Conservation (phyloP, 768 basidiomycete species). For the Auricularia sp. region DNA sequence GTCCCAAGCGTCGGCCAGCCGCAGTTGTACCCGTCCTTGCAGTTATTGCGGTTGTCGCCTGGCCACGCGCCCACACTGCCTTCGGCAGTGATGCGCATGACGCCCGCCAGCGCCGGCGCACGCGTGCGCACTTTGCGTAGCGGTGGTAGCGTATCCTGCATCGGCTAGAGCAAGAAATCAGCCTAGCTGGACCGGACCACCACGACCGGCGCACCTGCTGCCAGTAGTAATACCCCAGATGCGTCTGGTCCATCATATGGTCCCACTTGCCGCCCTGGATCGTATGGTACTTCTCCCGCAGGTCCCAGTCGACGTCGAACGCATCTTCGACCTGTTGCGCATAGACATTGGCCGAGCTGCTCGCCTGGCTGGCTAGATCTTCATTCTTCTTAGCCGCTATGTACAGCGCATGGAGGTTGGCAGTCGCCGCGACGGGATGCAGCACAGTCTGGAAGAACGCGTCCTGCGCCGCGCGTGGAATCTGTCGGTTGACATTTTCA, state of each 20-base stretch:
- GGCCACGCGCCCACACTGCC: constrained; percentile 57
- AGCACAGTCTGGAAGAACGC: constrained; percentile 68
- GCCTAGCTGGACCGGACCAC: neutral
- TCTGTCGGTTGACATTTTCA: constrained; percentile 42
- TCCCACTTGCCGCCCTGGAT: constrained; percentile 38
- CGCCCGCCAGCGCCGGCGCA: constrained; percentile 50
- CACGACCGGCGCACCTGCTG: constrained; percentile 27
- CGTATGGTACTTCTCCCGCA: constrained; percentile 50
- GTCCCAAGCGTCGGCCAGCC: constrained; percentile 34
- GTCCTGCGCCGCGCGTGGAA: constrained; percentile 36
- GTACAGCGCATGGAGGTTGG: constrained; percentile 47
- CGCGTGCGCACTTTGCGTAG: constrained; percentile 41
- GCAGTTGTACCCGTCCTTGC: constrained; percentile 37
- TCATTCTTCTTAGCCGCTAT: constrained; percentile 52
- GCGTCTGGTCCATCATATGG: constrained; percentile 64
- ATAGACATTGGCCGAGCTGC: constrained; percentile 47
- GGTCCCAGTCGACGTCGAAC: constrained; percentile 52
- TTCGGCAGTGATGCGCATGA: constrained; percentile 55
- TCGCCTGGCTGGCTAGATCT: constrained; percentile 50
- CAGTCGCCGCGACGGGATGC: constrained; percentile 49
- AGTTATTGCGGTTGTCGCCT: constrained; percentile 55
- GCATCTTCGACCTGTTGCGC: constrained; percentile 44
- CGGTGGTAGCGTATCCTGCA: constrained; percentile 51
- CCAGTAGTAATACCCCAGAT: constrained; percentile 58
- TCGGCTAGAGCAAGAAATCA: constrained; percentile 29